Base-by-base conservation (phyloP, 2,329 filamentous ascomycete genomes). In the Clonostachys solani region DNA sequence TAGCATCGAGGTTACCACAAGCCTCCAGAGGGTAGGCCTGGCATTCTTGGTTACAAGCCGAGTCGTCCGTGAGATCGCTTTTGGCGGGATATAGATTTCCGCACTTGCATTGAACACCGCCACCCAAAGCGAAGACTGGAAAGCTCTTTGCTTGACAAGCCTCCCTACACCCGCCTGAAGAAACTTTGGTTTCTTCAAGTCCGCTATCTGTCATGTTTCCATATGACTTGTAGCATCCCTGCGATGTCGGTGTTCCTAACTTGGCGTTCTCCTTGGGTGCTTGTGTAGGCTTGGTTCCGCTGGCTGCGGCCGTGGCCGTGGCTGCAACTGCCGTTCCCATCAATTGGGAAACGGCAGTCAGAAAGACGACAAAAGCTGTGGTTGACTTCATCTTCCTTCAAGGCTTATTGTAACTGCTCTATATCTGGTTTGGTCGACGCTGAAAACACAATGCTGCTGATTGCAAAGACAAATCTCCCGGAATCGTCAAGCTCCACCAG, bases 71-170 rank as follows among this genome's bases (percentile, higher is more conserved):
- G 50, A 83, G 61, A 38, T 71, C 69, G 15, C 69, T 69, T 37
- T 71, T 57, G 15, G 83, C 72, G 1, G 91, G 91, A 43, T 92
- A 75, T 49, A 74, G 66, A 52, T 81, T 69, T 49, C 90, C 91
- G 59, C 91, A 95, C 58, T 74, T 88, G 68, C 91, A 96, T 16
- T 74, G 71, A 15, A 79, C 79, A 10, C 35, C 17, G 16, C 75
- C 74, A 8, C 75, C 79, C 41, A 88, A 68, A 33, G 75, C 89
- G 57, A 84, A 80, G 8, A 90, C 86, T 2, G 74, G 54, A 33
- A 64, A 70, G 35, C 77, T 73, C 8, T 71, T 57, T 1, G 65
- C 58, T 4, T 65, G 59, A 57, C 77, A 81, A 2, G 56, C 44
- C 0, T 54, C 33, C 13, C 53, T 54, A 54, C 79, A 83, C 12